Base-by-base conservation (phyloP, 2,329 filamentous ascomycete genomes). In the Penicillium crustosum region DNA sequence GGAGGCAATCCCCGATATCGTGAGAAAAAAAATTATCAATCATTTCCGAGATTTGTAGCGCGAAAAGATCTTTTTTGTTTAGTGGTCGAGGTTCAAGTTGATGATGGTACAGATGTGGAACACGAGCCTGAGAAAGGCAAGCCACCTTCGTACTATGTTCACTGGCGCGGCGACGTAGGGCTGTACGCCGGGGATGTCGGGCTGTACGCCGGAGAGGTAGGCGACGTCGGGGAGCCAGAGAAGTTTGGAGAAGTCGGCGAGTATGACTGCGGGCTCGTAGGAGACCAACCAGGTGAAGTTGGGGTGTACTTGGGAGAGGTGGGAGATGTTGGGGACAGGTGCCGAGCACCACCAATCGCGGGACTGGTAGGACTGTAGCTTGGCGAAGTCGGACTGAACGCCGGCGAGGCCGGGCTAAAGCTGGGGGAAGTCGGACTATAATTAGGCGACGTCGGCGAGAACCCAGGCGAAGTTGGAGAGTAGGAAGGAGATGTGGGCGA, bases 391-490 rank as follows among this genome's bases (percentile, higher is more conserved):
- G 84, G 84, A 62, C 80, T 82, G 65, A 80, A 80, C 27, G 76
- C 76, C 49, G 79, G 79, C 35, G 78, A 81, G 23, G 79, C 78
- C 33, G 80, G 80, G 48, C 78, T 81, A 71, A 81, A 82, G 41
- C 78, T 81, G 29, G 84, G 84, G 25, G 83, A 85, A 4, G 84
- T 84, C 13, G 84, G 83, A 56, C 81, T 84, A 73, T 86, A 86
- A 59, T 80, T 83, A 9, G 84, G 84, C 41, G 83, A 86, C 0
- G 83, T 85, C 21, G 83, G 83, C 6, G 82, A 84, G 50, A 77
- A 79, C 27, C 79, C 81, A 36, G 84, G 83, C 17, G 83, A 86
- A 2, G 79, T 82, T 6, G 81, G 81, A 56, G 81, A 82, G 63
- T 79, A 79, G 61, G 74, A 80, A 62, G 79, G 79, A n/a, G 79